These are phyloP conservation scores for Hevea brasiliensis DNA, from an alignment of 345 rosid species.

Conservation along the genomic window DNA sequence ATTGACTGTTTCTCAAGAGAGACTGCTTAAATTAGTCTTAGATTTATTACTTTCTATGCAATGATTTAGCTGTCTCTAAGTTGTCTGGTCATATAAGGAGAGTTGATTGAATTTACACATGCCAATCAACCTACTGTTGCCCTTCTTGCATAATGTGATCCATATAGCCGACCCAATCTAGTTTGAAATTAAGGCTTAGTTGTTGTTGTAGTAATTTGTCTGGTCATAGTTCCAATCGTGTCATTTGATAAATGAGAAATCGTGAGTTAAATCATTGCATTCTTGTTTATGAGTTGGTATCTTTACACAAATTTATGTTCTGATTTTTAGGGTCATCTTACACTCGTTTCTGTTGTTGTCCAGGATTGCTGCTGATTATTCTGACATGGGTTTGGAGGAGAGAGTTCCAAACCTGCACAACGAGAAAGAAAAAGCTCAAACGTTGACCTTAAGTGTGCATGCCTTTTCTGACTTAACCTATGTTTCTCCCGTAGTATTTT, in stretches of 20 bases:
- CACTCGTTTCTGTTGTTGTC: not conserved
- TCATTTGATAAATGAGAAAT: not conserved
- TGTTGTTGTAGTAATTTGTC: too few species aligned
- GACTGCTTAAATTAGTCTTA: not conserved
- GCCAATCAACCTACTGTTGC: too few species aligned
- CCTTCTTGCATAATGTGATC: too few species aligned
- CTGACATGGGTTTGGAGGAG: constrained; percentile 48
- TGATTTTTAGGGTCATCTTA: not conserved
- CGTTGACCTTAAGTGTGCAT: constrained; percentile 48
- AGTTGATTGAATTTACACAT: too few species aligned
- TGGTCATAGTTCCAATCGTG: not conserved
- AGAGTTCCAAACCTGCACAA: constrained; percentile 21
- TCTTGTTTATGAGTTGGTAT: not conserved
- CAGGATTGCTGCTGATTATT: constrained; percentile 20
- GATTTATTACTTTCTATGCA: not conserved
- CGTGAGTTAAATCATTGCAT: not conserved
- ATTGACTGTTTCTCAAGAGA: not conserved
- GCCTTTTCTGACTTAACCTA: constrained; percentile 57
- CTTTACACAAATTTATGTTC: not conserved
- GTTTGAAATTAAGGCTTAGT: too few species aligned
- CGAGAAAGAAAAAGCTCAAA: constrained; percentile 18
- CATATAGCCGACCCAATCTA: too few species aligned
- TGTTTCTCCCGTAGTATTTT: constrained; percentile 70
- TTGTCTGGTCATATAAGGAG: not conserved
- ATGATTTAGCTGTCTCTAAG: not conserved